Base-by-base conservation (phyloP, 441 rosid species). In the Populus trichocarpa region DNA sequence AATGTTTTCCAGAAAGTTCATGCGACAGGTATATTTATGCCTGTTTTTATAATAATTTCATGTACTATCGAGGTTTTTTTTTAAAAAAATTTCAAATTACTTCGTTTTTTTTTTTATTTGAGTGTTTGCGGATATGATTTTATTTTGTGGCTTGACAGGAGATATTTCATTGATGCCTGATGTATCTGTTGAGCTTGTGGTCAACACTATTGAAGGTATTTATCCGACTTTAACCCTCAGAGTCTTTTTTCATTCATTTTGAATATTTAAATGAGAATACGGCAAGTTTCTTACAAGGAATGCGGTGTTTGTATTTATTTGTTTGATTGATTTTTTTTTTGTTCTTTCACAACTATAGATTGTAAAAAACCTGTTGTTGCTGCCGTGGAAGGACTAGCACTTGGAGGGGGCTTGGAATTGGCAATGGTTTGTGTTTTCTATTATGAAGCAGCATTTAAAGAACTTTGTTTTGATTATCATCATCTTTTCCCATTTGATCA, bases 361-460 rank as follows among this genome's bases (percentile, higher is more conserved):
- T 89, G 92, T 80, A 90, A 87, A 89, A 96, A 94, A 89, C 99
- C 99, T 38, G 74, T 92, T 78, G 98, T 96, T 85, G 98, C 99
- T 74, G 99, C 99, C 72, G 89, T 96, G 67, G 94, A 92, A 88
- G 99, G 99, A 81, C 81, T 96, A 79, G 98, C 99, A 65, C 94
- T 96, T 76, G 99, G 99, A 81, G 99, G 99, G 84, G 99, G 99
- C 84, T 87, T 96, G 74, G 99, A 96, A 81, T 70, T 96, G 71
- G 94, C 97, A 66, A 75, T 96, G 99, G 99, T 96, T 70, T 79
- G 87, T 86, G 46, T 66, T 80, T 78, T 46, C 38, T 32, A 2
- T 38, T 30, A n/a, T 71, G 59, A 53, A 36, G 76, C 65, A 6
- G 18, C 5, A 25, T 40, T 42, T 26, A 6, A 30, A 64, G 32